Evolutionary conservation across 805 yeast species (phyloP).

Genomic region (Cyberlindnera galapagoensis): DNA sequence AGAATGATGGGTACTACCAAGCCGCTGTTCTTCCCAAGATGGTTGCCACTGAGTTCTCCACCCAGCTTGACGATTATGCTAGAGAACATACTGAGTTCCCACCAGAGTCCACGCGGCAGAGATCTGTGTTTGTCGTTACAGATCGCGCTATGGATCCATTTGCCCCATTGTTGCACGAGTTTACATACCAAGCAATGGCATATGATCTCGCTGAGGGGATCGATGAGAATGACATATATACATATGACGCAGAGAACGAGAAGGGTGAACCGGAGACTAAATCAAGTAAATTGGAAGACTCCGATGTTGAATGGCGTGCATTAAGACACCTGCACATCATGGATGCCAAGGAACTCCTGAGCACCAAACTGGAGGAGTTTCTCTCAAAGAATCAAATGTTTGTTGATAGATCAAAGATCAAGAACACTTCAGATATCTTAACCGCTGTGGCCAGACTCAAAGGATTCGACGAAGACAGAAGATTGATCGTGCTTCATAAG

Average conservation of each 20-base stretch:
- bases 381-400: slow-evolving; percentile 68
- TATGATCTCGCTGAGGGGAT: slow-evolving; percentile 55
- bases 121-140: slow-evolving; percentile 67
- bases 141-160: slow-evolving; percentile 81
- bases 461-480: slow-evolving; percentile 63
- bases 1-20: slow-evolving; percentile 39
- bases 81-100: slow-evolving; percentile 63
- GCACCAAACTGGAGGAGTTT: slow-evolving; percentile 54
- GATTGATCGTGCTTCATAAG: slow-evolving; percentile 52
- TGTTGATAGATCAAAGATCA: slow-evolving; percentile 60
- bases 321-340: slow-evolving; percentile 71
- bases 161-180: slow-evolving; percentile 84
- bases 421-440: slow-evolving; percentile 63
- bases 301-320: slow-evolving; percentile 66
- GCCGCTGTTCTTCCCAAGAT: slow-evolving; percentile 59
- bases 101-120: slow-evolving; percentile 49
- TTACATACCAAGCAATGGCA: slow-evolving; percentile 87
- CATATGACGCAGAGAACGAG: slow-evolving; percentile 52
- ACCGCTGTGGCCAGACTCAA: slow-evolving; percentile 67
- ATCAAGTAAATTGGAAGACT: slow-evolving; percentile 45
- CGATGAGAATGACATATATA: slow-evolving; percentile 36
- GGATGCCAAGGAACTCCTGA: slow-evolving; percentile 60
- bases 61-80: slow-evolving; percentile 67
- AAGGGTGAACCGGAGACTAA: slow-evolving; percentile 36
- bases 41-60: slow-evolving; percentile 68